These are phyloP conservation scores for Malus sieversii DNA, from an alignment of 306 rosid genomes.

Conservation along the genomic window DNA sequence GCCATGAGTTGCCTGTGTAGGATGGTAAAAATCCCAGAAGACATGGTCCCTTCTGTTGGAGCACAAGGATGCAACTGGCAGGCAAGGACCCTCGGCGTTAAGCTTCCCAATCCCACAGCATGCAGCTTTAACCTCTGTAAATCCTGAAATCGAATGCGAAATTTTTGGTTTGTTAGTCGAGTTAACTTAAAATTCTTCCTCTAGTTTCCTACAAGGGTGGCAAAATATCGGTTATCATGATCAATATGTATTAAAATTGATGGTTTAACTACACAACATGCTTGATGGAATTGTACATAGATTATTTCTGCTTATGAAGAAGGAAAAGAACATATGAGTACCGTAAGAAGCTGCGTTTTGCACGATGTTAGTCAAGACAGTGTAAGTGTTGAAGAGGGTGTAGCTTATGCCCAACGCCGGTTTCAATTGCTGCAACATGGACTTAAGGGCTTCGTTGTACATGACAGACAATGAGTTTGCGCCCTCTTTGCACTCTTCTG, in stretches of 20 bases:
- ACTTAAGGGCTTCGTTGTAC: conserved; percentile 41
- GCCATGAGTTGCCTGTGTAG: conserved; percentile 46
- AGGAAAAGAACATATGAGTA: neutral
- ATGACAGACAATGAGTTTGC: conserved; percentile 28
- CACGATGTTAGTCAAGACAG: conserved; percentile 21
- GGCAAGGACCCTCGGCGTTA: conserved; percentile 37
- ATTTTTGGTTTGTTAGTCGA: neutral
- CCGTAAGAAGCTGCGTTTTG: conserved; percentile 39
- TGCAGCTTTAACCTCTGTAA: conserved; percentile 48
- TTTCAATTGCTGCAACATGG: conserved; percentile 40
- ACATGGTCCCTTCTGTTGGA: conserved; percentile 53
- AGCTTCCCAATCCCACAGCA: conserved; percentile 71
- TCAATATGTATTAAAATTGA: neutral
- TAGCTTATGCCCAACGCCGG: conserved; percentile 28
- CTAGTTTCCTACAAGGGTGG: neutral
- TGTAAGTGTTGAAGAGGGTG: conserved; percentile 43
- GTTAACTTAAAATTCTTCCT: neutral
- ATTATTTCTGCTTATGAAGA: neutral
- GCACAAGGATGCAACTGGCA: conserved; percentile 39
- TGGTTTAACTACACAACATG: neutral
- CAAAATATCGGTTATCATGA: no score
- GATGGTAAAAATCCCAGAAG: conserved; percentile 81
- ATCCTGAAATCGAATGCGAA: conserved; percentile 33
- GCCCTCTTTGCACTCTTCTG: conserved; percentile 36
- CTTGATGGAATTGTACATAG: neutral